Evolutionary conservation across 2,329 filamentous ascomycete genomes (phyloP).

Genomic region (Zymoseptoria ardabiliae): DNA sequence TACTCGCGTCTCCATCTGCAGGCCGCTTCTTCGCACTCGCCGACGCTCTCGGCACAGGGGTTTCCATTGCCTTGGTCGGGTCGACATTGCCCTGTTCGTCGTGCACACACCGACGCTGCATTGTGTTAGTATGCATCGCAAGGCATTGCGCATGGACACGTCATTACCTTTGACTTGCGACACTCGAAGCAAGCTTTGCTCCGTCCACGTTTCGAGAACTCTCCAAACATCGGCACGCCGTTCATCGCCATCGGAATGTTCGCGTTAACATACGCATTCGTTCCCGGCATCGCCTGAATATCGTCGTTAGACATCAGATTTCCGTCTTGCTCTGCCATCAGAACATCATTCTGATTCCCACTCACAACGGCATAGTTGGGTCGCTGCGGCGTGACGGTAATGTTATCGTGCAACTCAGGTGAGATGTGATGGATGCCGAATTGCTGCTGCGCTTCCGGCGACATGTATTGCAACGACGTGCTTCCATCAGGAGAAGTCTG

Average conservation of each 20-base stretch:
- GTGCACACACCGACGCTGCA: slow-evolving; percentile 58
- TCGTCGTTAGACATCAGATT: not conserved
- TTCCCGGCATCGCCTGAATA: slow-evolving; percentile 21
- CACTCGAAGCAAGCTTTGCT: slow-evolving; percentile 61
- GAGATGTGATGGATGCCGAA: slow-evolving; percentile 6
- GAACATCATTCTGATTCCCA: slow-evolving; percentile 3
- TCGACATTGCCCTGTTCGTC: slow-evolving; percentile 59
- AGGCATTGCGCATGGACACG: slow-evolving; percentile 19
- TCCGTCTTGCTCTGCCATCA: not conserved
- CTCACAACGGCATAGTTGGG: slow-evolving; percentile 5
- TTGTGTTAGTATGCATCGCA: not conserved
- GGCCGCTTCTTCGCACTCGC: slow-evolving; percentile 49
- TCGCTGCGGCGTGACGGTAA: slow-evolving; percentile 13
- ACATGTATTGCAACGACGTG: slow-evolving; percentile 9
- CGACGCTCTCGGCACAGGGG: slow-evolving; percentile 52
- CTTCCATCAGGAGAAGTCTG: slow-evolving; percentile 16
- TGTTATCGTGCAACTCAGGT: slow-evolving; percentile 23
- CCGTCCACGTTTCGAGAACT: slow-evolving; percentile 32
- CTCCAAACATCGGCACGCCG: slow-evolving; percentile 51
- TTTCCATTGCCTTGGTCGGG: slow-evolving; percentile 55
- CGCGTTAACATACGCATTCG: slow-evolving; percentile 27
- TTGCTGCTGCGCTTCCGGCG: slow-evolving; percentile 4
- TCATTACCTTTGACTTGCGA: slow-evolving; percentile 57
- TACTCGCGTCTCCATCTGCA: slow-evolving; percentile 29
- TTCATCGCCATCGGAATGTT: slow-evolving; percentile 44